Evolutionary conservation across 2,329 filamentous ascomycete species (phyloP), one percentile per base, ranked within the genome.

Genomic region (Fusarium subglutinans): DNA sequence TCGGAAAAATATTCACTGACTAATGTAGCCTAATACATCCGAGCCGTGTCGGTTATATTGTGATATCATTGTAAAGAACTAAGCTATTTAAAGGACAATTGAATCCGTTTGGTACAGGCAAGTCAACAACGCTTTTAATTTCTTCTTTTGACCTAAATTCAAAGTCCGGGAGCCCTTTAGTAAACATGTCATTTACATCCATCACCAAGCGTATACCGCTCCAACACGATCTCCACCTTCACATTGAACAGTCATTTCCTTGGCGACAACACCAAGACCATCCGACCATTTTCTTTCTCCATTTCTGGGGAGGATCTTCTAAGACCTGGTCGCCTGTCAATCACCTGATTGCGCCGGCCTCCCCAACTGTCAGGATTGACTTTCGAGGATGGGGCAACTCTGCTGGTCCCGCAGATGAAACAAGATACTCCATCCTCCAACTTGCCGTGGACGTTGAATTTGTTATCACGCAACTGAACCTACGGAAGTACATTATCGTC

Each of bases 51-150:
- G 48, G 48, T 2, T 15, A 3, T 26, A 53, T 20, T 0, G 11
- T 24, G n/a, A 35, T n/a, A 15, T 35, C n/a, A 51, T 24, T 1
- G 0, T 8, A 0, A 0, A 13, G 13, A 13, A 3, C 14, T 0
- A 2, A 4, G 13, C 2, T 50, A 30, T n/a, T 47, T 47, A 28
- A 47, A 3, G 0, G 0, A 11, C 0, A 20, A 15, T 11, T 0
- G 3, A 28, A 13, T 12, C 3, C 11, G 1, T 6, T 8, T 20
- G 5, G 3, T 9, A 3, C 6, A 5, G 1, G 0, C 8, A 26
- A 11, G 6, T 17, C 11, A 20, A 5, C 5, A 8, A 20, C 11
- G 8, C 7, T 18, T 10, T 44, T 8, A 3, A 1, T 5, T 20
- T 10, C n/a, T 18, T 8, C 15, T 24, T 17, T 24, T 11, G 7